These are phyloP conservation scores for Pisolithus albus DNA, from an alignment of 768 basidiomycete genomes.

Conservation along the genomic window DNA sequence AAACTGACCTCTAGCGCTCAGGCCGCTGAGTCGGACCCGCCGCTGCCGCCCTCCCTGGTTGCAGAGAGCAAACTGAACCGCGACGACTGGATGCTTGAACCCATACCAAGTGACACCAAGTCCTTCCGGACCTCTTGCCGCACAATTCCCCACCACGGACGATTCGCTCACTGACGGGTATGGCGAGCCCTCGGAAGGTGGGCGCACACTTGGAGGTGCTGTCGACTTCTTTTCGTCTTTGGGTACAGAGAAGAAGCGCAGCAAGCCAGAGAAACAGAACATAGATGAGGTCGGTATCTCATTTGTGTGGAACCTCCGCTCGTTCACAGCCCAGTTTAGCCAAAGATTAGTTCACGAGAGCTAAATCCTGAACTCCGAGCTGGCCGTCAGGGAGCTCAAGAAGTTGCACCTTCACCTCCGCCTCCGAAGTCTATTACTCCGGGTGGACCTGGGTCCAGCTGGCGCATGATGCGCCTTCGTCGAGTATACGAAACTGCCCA, in stretches of 20 bases:
- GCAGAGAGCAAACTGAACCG: slow-evolving; percentile 52
- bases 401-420: slow-evolving; percentile 29
- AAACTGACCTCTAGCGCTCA: slow-evolving; percentile 58
- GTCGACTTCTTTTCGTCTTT: slow-evolving; percentile 89
- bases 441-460: slow-evolving; percentile 88
- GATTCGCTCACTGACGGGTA: slow-evolving; percentile 63
- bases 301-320: background rate
- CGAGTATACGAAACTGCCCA: slow-evolving; percentile 86
- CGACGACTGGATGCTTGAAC: slow-evolving; percentile 88
- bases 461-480: slow-evolving; percentile 97
- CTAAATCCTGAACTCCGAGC: slow-evolving; percentile 53
- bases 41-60: slow-evolving; percentile 38
- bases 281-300: slow-evolving; percentile 56
- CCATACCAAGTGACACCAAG: slow-evolving; percentile 19
- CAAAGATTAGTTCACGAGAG: slow-evolving; percentile 53
- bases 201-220: slow-evolving; percentile 46
- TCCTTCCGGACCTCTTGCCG: slow-evolving; percentile 29
- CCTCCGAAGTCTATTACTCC: slow-evolving; percentile 52
- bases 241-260: slow-evolving; percentile 74
- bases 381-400: slow-evolving; percentile 34
- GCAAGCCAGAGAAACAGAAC: slow-evolving; percentile 51
- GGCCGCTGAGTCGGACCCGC: slow-evolving; percentile 35
- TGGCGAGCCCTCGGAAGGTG: slow-evolving; percentile 40
- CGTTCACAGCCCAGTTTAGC: slow-evolving; percentile 34
- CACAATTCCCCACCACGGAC: slow-evolving; percentile 26